Base-by-base conservation (phyloP, 495 filamentous ascomycete genomes). In the Lasiosphaeris hirsuta region DNA sequence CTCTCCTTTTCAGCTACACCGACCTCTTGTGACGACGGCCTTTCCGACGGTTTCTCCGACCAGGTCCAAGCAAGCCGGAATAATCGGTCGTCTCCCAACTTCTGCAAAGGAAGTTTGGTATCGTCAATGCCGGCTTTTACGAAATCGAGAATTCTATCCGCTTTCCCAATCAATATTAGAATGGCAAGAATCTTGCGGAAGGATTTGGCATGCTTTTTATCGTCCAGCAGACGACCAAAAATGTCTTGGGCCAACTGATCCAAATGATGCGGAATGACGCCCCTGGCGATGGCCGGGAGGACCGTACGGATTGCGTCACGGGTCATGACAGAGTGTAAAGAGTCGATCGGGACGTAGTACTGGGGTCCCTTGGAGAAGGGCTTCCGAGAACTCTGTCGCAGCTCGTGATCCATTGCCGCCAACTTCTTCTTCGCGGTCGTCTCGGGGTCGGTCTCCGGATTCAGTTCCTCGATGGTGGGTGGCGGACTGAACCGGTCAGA, bases 151-250 rank as follows among this genome's bases (percentile, higher is more conserved):
- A 53, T 53, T 1, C 3, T 43, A 4, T 30, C 51, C 7, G 37
- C 51, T 23, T 53, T 53, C 3, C 38, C 51, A 11, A 53, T 53
- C 37, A 53, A 14, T 0, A 53, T 4, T 2, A 53, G 38, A 41
- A 53, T 14, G 18, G 51, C 51, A 6, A 53, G 15, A 38, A 53
- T 42, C 5, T 53, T 53, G 15, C 38, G 38, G 18, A 33, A 53
- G 2, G 51, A 41, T 2, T 39, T 10, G 9, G 10, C 7, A 23
- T 3, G 1, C 10, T 19, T 4, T 6, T 45, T 10, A 3, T 15
- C 42, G 18, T 45, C n/a, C n/a, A n/a, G n/a, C n/a, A n/a, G 42
- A 4, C 42, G 42, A 36, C 34, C 35, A 13, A 9, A 13, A 41
- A 37, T 41, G 37, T 41, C 36, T n/a, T 41, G 50, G 3, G 35